phyloP scores from a whole-genome alignment of 2,329 filamentous ascomycete species.

The Hirsutella minnesotensis region DNA sequence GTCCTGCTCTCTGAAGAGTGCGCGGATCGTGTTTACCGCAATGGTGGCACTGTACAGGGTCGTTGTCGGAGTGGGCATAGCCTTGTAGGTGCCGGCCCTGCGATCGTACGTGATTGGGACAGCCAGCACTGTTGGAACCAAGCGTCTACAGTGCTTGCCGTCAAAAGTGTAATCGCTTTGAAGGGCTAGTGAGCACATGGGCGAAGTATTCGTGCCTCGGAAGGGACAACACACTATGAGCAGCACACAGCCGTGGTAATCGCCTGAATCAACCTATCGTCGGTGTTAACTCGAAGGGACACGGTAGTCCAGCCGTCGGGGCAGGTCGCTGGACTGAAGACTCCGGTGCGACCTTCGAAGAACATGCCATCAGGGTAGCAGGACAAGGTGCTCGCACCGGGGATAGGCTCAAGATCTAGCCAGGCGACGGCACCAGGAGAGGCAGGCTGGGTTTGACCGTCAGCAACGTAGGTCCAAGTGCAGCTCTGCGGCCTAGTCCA shows the following conservation, averaged over 20 bases:
- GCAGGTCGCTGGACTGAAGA: conserved; percentile 27
- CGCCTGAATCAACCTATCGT: conserved; percentile 12
- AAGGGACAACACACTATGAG: conserved; percentile 23
- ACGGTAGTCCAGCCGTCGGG: conserved; percentile 28
- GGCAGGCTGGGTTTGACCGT: conserved; percentile 11
- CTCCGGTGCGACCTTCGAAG: conserved; percentile 20
- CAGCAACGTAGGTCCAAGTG: conserved; percentile 26
- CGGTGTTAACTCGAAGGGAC: conserved; percentile 17
- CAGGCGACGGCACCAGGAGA: conserved; percentile 20
- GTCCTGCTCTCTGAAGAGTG: conserved; percentile 23
- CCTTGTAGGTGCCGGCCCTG: conserved; percentile 20
- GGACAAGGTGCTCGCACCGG: conserved; percentile 20
- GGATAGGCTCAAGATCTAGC: conserved; percentile 23
- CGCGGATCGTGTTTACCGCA: conserved; percentile 24
- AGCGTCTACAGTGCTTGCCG: conserved; percentile 22
- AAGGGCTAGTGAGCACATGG: conserved; percentile 7
- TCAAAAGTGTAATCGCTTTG: conserved; percentile 22
- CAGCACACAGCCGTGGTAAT: conserved; percentile 29
- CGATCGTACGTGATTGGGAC: conserved; percentile 23
- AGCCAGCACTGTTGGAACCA: conserved; percentile 22
- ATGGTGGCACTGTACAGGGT: conserved; percentile 24
- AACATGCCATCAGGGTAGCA: conserved; percentile 31
- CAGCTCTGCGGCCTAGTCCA: conserved; percentile 24
- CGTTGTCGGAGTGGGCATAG: conserved; percentile 22
- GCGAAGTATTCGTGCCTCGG: neutral